Conservation (phyloP, 371 early-diverging fungal genomes). For the Phascolomyces articulosus region DNA sequence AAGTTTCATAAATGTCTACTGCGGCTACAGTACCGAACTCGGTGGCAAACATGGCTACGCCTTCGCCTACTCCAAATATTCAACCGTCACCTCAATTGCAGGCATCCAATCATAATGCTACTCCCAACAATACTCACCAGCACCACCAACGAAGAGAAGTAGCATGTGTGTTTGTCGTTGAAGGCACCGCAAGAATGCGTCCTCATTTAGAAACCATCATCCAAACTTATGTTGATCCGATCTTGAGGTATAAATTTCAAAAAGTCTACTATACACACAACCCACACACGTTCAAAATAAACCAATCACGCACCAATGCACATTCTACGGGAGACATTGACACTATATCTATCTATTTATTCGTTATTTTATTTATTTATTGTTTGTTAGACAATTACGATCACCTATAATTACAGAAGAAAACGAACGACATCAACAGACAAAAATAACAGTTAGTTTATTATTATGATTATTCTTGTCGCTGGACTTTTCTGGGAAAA, state of each 20-base stretch:
- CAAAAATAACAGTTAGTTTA: constrained; percentile 56
- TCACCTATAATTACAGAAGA: constrained; percentile 54
- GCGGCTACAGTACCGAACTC: constrained; percentile 7
- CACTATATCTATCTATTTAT: neutral
- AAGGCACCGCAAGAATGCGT: constrained; percentile 63
- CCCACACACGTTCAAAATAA: no score
- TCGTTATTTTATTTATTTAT: neutral
- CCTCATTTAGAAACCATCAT: constrained; percentile 51
- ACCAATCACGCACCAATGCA: no score
- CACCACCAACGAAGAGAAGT: constrained; percentile 46
- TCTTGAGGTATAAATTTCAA: constrained; percentile 53
- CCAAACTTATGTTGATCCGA: constrained; percentile 62
- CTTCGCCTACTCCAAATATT: constrained; percentile 69
- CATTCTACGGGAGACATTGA: no score
- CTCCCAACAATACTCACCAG: neutral
- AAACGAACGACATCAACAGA: constrained; percentile 57
- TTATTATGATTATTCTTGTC: neutral
- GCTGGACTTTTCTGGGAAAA: neutral
- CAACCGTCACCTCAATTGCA: constrained; percentile 82
- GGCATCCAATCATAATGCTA: constrained; percentile 32
- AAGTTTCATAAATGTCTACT: neutral
- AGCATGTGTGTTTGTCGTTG: constrained; percentile 62
- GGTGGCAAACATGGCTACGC: constrained; percentile 31
- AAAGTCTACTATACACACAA: no score
- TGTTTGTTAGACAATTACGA: constrained; percentile 51